Percentiles rank a stretch among this genome's conserved stretches.
phyloP scores from a whole-genome alignment of 257 asterid species.

The Verbena officinalis region DNA sequence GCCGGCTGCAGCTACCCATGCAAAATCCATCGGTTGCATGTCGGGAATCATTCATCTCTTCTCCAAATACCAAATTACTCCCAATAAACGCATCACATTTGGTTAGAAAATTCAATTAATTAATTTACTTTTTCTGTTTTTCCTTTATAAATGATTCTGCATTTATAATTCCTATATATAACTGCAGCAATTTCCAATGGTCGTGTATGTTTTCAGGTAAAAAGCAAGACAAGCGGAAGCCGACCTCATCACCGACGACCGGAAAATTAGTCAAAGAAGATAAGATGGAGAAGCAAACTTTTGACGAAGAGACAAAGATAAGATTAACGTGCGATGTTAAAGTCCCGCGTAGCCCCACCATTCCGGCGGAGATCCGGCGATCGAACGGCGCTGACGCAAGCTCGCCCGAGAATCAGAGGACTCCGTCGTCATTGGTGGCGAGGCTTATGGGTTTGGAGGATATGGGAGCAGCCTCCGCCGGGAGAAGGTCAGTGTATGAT shows the following conservation, averaged over 20 bases:
- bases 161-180: neutral
- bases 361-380: conserved; percentile 58
- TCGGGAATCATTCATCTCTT: conserved; percentile 70
- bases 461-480: conserved; percentile 7
- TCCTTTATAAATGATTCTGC: neutral
- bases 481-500: conserved; percentile 14
- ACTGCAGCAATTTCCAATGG: neutral
- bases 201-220: conserved; percentile 51
- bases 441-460: conserved; percentile 84
- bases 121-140: neutral
- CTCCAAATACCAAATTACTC: conserved; percentile 64
- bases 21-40: conserved; percentile 80
- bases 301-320: neutral
- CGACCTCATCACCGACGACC: conserved; percentile 18
- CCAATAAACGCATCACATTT: conserved; percentile 66
- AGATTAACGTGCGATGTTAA: conserved; percentile 34
- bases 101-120: conserved; percentile 39
- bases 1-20: conserved; percentile 57
- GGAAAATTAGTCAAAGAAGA: conserved; percentile 7
- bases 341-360: conserved; percentile 61
- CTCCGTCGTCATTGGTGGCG: conserved; percentile 55
- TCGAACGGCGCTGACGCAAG: conserved; percentile 22
- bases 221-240: conserved; percentile 47
- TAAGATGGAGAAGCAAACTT: conserved; percentile 4
- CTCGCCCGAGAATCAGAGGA: conserved; percentile 37